A percentile compares a stretch with the other conserved stretches of the same genome.
phyloP scores from a whole-genome alignment of 768 basidiomycete species.

The Lentinus brumalis region DNA sequence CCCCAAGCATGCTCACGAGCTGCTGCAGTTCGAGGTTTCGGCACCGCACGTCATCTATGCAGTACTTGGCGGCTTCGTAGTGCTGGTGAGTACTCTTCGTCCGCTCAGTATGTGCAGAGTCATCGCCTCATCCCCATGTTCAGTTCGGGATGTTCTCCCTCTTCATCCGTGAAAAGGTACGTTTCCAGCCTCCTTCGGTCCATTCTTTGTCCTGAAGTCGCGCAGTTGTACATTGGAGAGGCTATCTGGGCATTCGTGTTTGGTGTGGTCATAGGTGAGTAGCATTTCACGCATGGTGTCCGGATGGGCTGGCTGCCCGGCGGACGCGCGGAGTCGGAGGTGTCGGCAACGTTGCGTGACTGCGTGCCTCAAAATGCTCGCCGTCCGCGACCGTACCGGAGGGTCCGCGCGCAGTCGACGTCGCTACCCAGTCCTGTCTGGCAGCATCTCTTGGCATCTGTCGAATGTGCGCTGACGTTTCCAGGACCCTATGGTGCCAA shows the following conservation, averaged over 20 bases:
- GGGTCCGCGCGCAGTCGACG: too few species aligned
- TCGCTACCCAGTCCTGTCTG: too few species aligned
- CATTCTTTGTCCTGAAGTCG: slow-evolving; percentile 3
- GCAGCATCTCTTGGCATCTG: not conserved
- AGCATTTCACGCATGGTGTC: not conserved
- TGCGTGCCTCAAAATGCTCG: too few species aligned
- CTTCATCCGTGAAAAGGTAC: slow-evolving; percentile 82
- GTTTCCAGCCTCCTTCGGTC: slow-evolving; percentile 15
- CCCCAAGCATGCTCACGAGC: slow-evolving; percentile 14
- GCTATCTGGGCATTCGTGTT: slow-evolving; percentile 95
- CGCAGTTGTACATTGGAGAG: slow-evolving; percentile 89
- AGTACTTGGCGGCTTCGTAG: slow-evolving; percentile 79
- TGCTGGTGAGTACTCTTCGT: slow-evolving; percentile 50
- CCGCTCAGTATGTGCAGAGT: not conserved
- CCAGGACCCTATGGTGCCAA: slow-evolving; percentile 81
- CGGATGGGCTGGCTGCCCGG: too few species aligned
- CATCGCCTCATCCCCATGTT: slow-evolving; percentile 2
- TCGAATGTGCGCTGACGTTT: slow-evolving; percentile 8
- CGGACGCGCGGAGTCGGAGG: too few species aligned
- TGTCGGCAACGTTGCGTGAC: too few species aligned
- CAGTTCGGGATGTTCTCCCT: slow-evolving; percentile 96
- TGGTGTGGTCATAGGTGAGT: slow-evolving; percentile 83
- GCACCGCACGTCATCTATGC: slow-evolving; percentile 79
- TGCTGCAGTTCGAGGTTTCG: slow-evolving; percentile 55
- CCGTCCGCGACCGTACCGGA: too few species aligned